Base-by-base conservation (phyloP, 2,329 filamentous ascomycete genomes). In the Penicillium brasilianum region DNA sequence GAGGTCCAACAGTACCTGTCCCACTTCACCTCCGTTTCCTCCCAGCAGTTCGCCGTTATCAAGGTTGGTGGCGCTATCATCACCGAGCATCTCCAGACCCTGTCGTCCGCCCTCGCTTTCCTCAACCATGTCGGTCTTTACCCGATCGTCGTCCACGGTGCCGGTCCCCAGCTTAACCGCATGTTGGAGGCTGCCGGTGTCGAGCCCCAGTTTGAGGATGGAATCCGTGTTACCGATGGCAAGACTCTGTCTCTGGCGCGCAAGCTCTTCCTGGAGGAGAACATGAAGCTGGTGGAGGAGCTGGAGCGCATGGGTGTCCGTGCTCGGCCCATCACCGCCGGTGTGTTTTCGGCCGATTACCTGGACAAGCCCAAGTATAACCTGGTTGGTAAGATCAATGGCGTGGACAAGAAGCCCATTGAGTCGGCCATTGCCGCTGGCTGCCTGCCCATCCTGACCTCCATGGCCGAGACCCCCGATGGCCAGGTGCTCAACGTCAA, bases 1-100 rank as follows among this genome's bases (percentile, higher is more conserved):
- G 94, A 99, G 82, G 92, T 96, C 66, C 92, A 97, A 83, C 94
- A 98, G 80, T 98, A 98, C 79, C 88, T 98, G 61, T 95, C 93
- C 68, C 93, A 98, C 77, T 99, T 99, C 84, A 95, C 90, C 69
- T 97, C 93, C 36, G 93, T 97, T 64, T 95, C 93, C 48, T 96
- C 93, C 37, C 93, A 98, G 82, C 93, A 96, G 75, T 99, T 98
- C 78, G 94, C 93, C 68, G 94, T 99, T 52, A 96, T 99, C 80
- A 99, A 99, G 83, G 94, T 98, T 58, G 95, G 94, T 64, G 95
- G 94, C 64, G 95, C 94, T 65, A 97, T 98, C 72, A 86, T 99
- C 72, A 96, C 92, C 62, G 93, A 98, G 76, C 90, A 97, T 78
- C 85, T 98, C 58, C 91, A 97, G 77, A 93, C 93, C 72, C 87